phyloP scores from a whole-genome alignment of 1,139 yeast genomes.

The Protomyces pachydermus region DNA sequence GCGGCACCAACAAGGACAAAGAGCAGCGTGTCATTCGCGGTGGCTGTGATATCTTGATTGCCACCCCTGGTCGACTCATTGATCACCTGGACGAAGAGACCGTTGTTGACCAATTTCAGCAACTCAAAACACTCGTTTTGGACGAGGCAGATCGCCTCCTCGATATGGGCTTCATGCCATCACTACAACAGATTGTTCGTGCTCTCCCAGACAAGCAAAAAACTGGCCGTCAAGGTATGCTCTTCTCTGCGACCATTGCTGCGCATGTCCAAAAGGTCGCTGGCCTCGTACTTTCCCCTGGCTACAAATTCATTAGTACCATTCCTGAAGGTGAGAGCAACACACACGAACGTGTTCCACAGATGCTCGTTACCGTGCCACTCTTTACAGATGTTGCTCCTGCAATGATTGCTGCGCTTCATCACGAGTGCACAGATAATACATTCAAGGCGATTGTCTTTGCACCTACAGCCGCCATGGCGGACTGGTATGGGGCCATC shows the following conservation, averaged over 20 bases:
- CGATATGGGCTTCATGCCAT: constrained; percentile 97
- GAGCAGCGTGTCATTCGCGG: constrained; percentile 79
- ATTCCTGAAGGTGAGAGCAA: constrained; percentile 62
- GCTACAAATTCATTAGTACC: constrained; percentile 92
- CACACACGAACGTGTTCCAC: constrained; percentile 95
- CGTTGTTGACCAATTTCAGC: constrained; percentile 86
- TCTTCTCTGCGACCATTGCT: constrained; percentile 98
- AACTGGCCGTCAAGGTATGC: constrained; percentile 92
- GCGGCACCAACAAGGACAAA: constrained; percentile 97
- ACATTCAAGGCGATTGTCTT: constrained; percentile 89
- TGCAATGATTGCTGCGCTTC: constrained; percentile 82
- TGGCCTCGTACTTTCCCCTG: constrained; percentile 86
- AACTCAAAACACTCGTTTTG: constrained; percentile 83
- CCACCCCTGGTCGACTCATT: constrained; percentile 93
- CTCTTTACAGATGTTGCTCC: constrained; percentile 88
- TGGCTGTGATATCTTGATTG: constrained; percentile 81
- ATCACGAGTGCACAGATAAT: constrained; percentile 46
- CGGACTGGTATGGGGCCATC: constrained; percentile 89
- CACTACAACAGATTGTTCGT: constrained; percentile 92
- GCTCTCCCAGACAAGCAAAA: constrained; percentile 72
- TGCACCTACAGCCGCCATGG: constrained; percentile 92
- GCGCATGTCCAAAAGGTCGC: constrained; percentile 98
- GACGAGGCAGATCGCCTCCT: constrained; percentile 89
- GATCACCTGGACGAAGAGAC: constrained; percentile 94
- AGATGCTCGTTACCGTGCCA: constrained; percentile 96